Evolutionary conservation across 2,329 filamentous ascomycete genomes (phyloP).

Genomic region (Pseudogymnoascus sp.): DNA sequence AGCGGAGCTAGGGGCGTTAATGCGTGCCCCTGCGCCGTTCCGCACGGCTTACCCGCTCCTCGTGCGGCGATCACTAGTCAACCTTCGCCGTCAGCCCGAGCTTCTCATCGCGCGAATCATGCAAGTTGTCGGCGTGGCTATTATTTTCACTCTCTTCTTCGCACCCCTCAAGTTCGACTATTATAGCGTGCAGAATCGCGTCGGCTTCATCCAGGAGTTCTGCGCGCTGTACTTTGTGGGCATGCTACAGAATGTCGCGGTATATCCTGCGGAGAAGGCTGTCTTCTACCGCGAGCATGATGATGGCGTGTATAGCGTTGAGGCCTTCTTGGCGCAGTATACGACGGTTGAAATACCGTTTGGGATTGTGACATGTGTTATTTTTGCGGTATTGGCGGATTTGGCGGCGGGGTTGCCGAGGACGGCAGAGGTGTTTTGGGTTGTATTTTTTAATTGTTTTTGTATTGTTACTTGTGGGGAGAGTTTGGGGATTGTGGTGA

Average conservation of each 20-base stretch:
- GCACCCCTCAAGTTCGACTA: slow-evolving; percentile 62
- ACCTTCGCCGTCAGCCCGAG: slow-evolving; percentile 57
- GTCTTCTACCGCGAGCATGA: slow-evolving; percentile 72
- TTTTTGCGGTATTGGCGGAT: slow-evolving; percentile 56
- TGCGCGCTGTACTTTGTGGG: slow-evolving; percentile 65
- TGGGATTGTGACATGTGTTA: slow-evolving; percentile 53
- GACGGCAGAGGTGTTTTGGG: slow-evolving; percentile 56
- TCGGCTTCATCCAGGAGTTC: slow-evolving; percentile 66
- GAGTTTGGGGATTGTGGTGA: slow-evolving; percentile 59
- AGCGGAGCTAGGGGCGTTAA: slow-evolving; percentile 61
- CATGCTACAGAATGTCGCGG: slow-evolving; percentile 70
- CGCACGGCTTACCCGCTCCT: slow-evolving; percentile 56
- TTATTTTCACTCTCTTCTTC: slow-evolving; percentile 61
- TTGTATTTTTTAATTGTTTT: slow-evolving; percentile 60
- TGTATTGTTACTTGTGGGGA: slow-evolving; percentile 67
- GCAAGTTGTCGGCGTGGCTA: slow-evolving; percentile 55
- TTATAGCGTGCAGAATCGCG: slow-evolving; percentile 60
- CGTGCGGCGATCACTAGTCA: slow-evolving; percentile 57
- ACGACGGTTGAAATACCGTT: slow-evolving; percentile 63
- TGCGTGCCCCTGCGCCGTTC: slow-evolving; percentile 54
- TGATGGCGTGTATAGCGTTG: slow-evolving; percentile 61
- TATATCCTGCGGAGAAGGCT: slow-evolving; percentile 63
- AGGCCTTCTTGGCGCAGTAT: slow-evolving; percentile 64
- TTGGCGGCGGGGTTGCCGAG: slow-evolving; percentile 58
- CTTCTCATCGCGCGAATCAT: slow-evolving; percentile 56